phyloP scores from a whole-genome alignment of 73 alveolate genomes.

The Symbiodinium pilosum region DNA sequence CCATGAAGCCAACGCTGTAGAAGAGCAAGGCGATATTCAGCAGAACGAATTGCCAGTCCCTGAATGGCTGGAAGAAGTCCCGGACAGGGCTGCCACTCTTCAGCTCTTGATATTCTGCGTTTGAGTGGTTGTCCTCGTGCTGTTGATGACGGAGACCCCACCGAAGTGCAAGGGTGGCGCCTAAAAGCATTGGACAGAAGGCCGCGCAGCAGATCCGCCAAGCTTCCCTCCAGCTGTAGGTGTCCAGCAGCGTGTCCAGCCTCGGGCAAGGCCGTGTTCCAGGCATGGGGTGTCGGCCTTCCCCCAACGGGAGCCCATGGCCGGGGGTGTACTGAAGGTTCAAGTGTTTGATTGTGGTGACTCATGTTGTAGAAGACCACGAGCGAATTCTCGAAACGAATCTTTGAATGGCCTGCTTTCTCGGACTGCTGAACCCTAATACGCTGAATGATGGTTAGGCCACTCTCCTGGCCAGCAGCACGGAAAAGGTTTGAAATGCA shows the following conservation, averaged over 20 bases:
- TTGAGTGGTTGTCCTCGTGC: background rate
- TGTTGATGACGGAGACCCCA: background rate
- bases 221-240: constrained; percentile 45
- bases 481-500: no score
- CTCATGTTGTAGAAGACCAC: no score
- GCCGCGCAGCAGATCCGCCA: constrained; percentile 13
- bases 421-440: no score
- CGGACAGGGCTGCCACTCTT: background rate
- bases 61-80: background rate
- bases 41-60: background rate
- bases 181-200: background rate
- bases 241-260: background rate
- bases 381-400: no score
- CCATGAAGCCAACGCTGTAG: constrained; percentile 36
- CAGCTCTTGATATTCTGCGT: background rate
- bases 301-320: no score
- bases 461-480: no score
- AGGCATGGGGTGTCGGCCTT: no score
- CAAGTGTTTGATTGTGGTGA: no score
- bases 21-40: constrained; percentile 4
- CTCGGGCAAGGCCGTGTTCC: no score
- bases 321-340: no score
- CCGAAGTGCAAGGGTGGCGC: background rate
- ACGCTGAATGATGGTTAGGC: no score
- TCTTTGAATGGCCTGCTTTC: no score